Evolutionary conservation across 2,329 filamentous ascomycete species (phyloP).

Genomic region (Fusarium guadeloupense): DNA sequence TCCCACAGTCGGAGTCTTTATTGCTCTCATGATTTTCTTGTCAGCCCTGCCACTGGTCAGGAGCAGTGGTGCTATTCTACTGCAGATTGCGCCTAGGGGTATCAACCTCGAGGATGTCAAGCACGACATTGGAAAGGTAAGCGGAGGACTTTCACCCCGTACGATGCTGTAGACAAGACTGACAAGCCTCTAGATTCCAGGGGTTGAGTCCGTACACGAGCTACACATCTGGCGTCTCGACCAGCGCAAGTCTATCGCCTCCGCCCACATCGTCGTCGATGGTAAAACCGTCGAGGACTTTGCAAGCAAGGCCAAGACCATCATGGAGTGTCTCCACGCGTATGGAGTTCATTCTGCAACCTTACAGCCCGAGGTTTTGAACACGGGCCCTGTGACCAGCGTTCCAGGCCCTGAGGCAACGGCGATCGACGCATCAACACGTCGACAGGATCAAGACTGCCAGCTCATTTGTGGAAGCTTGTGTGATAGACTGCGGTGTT

Average conservation of each 20-base stretch:
- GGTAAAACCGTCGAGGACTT: conserved; percentile 67
- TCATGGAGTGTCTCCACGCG: conserved; percentile 75
- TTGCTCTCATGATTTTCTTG: conserved; percentile 75
- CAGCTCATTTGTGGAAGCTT: conserved; percentile 61
- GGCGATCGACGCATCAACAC: conserved; percentile 16
- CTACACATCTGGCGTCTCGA: conserved; percentile 79
- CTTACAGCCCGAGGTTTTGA: conserved; percentile 69
- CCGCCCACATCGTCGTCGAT: conserved; percentile 72
- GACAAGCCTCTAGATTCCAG: conserved; percentile 63
- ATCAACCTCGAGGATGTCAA: conserved; percentile 70
- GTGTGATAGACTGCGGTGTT: conserved; percentile 64
- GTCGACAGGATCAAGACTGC: conserved; percentile 50
- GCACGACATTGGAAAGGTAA: conserved; percentile 72
- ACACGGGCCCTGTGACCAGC: conserved; percentile 16
- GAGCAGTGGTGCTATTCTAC: conserved; percentile 70
- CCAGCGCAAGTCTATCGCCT: conserved; percentile 74
- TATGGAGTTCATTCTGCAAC: conserved; percentile 79
- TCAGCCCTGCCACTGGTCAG: conserved; percentile 71
- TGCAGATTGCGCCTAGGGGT: conserved; percentile 71
- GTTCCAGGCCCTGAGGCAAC: conserved; percentile 13
- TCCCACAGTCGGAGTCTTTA: conserved; percentile 73
- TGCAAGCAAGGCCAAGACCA: conserved; percentile 66
- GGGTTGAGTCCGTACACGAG: conserved; percentile 74
- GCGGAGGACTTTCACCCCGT: background rate
- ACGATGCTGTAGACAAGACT: conserved; percentile 7